Conservation (phyloP, 2,329 filamentous ascomycete genomes). For the Pseudogymnoascus sp. region DNA sequence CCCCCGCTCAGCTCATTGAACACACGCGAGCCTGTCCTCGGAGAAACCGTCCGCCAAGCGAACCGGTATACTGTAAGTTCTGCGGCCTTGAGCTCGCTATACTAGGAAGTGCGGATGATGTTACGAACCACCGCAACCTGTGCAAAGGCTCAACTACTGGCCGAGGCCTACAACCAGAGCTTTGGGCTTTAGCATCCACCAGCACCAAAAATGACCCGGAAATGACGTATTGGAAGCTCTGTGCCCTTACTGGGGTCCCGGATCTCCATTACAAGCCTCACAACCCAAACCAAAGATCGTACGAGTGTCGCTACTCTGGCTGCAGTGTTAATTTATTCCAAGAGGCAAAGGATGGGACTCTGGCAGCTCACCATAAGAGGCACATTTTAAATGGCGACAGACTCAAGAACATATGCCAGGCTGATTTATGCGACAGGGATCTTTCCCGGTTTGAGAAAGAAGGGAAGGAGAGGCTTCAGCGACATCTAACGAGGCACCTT, state of each 20-base stretch:
- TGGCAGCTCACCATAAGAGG: not conserved
- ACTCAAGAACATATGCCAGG: not conserved
- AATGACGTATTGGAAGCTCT: not conserved
- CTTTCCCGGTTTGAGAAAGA: not conserved
- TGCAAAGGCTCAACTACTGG: not conserved
- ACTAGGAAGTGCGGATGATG: not conserved
- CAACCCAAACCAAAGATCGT: not conserved
- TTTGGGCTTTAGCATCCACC: not conserved
- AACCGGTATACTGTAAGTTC: not conserved
- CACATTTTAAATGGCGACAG: not conserved
- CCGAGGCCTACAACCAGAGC: not conserved
- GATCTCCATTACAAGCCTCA: not conserved
- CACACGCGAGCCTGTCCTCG: not conserved
- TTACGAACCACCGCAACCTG: conserved; percentile 4
- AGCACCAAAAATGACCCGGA: not conserved
- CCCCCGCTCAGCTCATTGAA: not conserved
- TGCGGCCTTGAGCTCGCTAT: not conserved
- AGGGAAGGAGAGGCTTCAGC: not conserved
- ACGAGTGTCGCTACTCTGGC: not conserved
- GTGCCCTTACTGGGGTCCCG: not conserved
- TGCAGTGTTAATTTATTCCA: not conserved
- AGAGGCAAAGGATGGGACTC: not conserved
- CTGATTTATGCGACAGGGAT: not conserved
- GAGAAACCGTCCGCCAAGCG: not conserved
- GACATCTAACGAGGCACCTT: not conserved